Conservation (phyloP, 768 basidiomycete species). For the Panaeolus cyanescens region DNA sequence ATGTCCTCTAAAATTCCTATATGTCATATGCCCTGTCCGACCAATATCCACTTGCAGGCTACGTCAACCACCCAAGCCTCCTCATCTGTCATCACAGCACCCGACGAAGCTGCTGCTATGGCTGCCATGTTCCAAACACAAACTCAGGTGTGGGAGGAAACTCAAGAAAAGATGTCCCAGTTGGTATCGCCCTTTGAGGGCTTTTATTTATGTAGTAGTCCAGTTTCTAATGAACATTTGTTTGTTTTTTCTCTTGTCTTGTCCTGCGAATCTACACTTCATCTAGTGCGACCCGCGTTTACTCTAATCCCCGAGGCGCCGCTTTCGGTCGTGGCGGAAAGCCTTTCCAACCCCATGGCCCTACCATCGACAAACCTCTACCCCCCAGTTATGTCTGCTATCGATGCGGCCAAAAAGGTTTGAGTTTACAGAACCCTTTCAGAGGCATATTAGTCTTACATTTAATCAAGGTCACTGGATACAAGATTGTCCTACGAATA, state of each 20-base stretch:
- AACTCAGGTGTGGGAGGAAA: slow-evolving; percentile 95
- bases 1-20: slow-evolving; percentile 5
- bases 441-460: not conserved
- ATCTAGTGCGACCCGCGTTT: slow-evolving; percentile 69
- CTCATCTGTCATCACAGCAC: slow-evolving; percentile 46
- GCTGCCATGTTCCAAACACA: slow-evolving; percentile 98
- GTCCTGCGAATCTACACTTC: slow-evolving; percentile 15
- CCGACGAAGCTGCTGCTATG: slow-evolving; percentile 93
- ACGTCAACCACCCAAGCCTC: slow-evolving; percentile 33
- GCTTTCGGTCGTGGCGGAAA: slow-evolving; percentile 65
- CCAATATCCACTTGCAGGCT: not conserved
- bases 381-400: slow-evolving; percentile 98
- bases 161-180: slow-evolving; percentile 99
- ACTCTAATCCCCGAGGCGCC: slow-evolving; percentile 66
- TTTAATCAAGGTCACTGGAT: slow-evolving; percentile 90
- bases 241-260: slow-evolving; percentile 35
- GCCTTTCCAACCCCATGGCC: slow-evolving; percentile 50
- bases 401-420: slow-evolving; percentile 97
- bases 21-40: not conserved
- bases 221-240: slow-evolving; percentile 70
- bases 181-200: slow-evolving; percentile 72
- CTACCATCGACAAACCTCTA: slow-evolving; percentile 72
- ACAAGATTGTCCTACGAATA: slow-evolving; percentile 97
- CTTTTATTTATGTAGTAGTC: slow-evolving; percentile 68
- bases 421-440: slow-evolving; percentile 13